These are phyloP conservation scores for Cordyceps fumosorosea DNA, from an alignment of 2,329 filamentous ascomycete species.

Conservation along the genomic window DNA sequence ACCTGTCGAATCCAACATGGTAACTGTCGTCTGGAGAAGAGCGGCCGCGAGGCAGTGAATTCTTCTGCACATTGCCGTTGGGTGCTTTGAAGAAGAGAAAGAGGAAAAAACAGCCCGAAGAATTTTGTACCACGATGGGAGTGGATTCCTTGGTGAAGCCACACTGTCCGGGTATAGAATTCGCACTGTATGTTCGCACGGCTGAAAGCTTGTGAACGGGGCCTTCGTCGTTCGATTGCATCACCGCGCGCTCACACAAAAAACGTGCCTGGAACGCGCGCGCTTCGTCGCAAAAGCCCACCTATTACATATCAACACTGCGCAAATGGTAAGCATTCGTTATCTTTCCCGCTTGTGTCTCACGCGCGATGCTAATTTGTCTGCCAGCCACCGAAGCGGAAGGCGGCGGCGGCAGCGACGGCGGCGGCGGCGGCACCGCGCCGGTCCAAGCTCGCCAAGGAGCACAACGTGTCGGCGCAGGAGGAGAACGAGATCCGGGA, in stretches of 20 bases:
- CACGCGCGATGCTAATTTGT: neutral
- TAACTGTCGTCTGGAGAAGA: neutral
- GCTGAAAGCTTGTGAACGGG: neutral
- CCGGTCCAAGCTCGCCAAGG: slow-evolving; percentile 83
- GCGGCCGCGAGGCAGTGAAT: neutral
- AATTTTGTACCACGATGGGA: neutral
- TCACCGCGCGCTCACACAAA: neutral
- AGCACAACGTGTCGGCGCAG: slow-evolving; percentile 75
- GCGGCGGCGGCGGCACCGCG: slow-evolving; percentile 36
- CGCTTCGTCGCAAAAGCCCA: neutral
- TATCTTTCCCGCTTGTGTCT: neutral
- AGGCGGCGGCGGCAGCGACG: slow-evolving; percentile 24
- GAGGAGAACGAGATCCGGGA: slow-evolving; percentile 89
- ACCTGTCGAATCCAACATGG: neutral
- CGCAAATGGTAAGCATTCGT: neutral
- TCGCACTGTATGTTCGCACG: neutral
- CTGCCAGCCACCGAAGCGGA: slow-evolving; percentile 47
- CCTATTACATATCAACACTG: neutral
- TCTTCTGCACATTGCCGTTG: neutral
- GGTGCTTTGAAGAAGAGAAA: neutral
- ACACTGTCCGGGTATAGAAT: neutral
- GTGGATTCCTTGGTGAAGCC: neutral
- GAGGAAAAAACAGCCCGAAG: neutral
- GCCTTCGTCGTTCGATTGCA: neutral
- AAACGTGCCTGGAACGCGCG: neutral